Evolutionary conservation across 768 basidiomycete genomes (phyloP).

Genomic region (Tylopilus vinaceipallidus): DNA sequence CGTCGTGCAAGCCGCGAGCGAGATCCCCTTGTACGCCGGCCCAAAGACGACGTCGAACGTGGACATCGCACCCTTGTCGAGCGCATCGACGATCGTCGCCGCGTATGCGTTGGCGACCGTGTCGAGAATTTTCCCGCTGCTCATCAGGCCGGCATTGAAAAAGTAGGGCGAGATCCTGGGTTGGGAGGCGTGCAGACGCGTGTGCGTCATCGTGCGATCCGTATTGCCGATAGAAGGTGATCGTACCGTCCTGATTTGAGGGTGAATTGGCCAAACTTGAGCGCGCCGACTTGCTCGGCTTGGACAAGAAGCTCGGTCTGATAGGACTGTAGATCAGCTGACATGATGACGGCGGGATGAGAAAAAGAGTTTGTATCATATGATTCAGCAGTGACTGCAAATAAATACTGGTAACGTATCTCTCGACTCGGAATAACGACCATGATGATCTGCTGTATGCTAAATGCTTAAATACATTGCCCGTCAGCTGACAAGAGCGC

Average conservation of each 20-base stretch:
- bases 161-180: constrained; percentile 89
- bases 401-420: too few relatives aligned
- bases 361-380: neutral
- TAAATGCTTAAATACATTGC: too few relatives aligned
- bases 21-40: constrained; percentile 97
- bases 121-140: constrained; percentile 76
- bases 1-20: constrained; percentile 83
- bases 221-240: neutral
- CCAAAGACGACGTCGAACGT: constrained; percentile 87
- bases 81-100: constrained; percentile 61
- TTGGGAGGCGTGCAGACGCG: neutral
- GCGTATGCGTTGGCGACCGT: constrained; percentile 83
- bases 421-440: too few relatives aligned
- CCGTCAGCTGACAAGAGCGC: too few relatives aligned
- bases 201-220: neutral
- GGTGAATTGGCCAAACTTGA: constrained; percentile 89
- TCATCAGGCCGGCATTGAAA: constrained; percentile 91
- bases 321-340: constrained; percentile 41
- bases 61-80: constrained; percentile 30
- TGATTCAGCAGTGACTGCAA: too few relatives aligned
- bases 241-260: constrained; percentile 93
- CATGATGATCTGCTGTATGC: too few relatives aligned
- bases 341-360: constrained; percentile 13
- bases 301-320: constrained; percentile 68
- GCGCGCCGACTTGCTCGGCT: constrained; percentile 65